These are phyloP conservation scores for Cenchrus americanus DNA, from an alignment of 176 grass and related monocot species.

Conservation along the genomic window DNA sequence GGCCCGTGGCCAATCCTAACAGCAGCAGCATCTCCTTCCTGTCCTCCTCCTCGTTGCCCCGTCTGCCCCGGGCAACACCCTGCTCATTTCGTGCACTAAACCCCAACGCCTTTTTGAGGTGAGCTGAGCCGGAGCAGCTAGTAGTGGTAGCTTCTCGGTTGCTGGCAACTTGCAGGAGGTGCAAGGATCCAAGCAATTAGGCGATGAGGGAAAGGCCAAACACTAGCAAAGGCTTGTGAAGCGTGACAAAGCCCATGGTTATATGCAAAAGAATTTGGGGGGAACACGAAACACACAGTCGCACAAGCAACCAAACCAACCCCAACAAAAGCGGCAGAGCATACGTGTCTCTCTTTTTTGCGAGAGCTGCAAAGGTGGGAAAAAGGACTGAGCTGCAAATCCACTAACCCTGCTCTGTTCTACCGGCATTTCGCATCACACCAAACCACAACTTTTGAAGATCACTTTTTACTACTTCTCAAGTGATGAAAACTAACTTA, in stretches of 20 bases:
- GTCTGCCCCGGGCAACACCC: constrained; percentile 25
- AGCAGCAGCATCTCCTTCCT: constrained; percentile 1
- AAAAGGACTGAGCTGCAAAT: not conserved
- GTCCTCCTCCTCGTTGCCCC: not conserved
- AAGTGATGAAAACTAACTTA: not conserved
- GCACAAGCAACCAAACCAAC: constrained; percentile 20
- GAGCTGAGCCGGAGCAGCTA: not conserved
- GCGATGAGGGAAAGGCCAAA: constrained; percentile 37
- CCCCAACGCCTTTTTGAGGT: constrained; percentile 22
- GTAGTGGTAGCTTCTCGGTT: constrained; percentile 36
- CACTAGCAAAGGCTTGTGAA: not conserved
- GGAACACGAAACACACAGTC: constrained; percentile 12
- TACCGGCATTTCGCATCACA: not conserved
- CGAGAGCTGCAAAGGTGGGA: not conserved
- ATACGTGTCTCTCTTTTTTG: constrained; percentile 10
- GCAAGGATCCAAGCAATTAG: constrained; percentile 43
- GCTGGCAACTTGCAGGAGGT: constrained; percentile 39
- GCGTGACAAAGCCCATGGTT: constrained; percentile 35
- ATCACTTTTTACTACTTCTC: not conserved
- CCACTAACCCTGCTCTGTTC: not conserved
- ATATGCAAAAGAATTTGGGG: not conserved
- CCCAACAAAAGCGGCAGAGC: constrained; percentile 9
- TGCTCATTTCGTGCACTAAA: constrained; percentile 47
- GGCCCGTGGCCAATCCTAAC: constrained; percentile 29
- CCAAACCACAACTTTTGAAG: not conserved